These are phyloP conservation scores for Hsuehochloa calcarea DNA, from an alignment of 176 grass and related monocot genomes.

Conservation along the genomic window DNA sequence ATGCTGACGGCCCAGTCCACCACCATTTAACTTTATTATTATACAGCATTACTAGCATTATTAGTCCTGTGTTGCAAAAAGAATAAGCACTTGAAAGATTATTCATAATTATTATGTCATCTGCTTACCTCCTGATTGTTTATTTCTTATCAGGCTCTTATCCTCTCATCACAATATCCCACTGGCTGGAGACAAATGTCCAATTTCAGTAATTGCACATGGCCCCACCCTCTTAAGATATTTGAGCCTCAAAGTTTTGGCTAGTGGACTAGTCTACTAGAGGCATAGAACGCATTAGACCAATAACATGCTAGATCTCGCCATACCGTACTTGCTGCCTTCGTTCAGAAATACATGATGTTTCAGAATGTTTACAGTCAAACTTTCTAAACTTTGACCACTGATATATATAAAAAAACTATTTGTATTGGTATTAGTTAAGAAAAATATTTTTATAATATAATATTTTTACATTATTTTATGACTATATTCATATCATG, in stretches of 20 bases:
- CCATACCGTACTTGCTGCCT: slow-evolving; percentile 1
- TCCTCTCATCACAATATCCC: slow-evolving; percentile 15
- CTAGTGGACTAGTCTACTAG: not conserved
- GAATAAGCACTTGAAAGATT: not conserved
- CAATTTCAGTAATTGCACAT: not conserved
- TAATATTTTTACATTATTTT: too few species aligned
- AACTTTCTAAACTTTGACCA: too few species aligned
- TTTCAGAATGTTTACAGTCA: too few species aligned
- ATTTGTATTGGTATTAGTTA: too few species aligned
- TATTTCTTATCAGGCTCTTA: slow-evolving; percentile 15
- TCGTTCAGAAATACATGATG: too few species aligned
- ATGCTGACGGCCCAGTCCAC: not conserved
- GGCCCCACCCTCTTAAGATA: not conserved
- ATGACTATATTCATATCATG: too few species aligned
- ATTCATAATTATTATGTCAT: not conserved
- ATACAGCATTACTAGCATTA: not conserved
- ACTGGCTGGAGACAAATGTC: slow-evolving; percentile 12
- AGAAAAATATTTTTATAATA: too few species aligned
- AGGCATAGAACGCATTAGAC: not conserved
- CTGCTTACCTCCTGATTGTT: not conserved
- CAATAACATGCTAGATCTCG: slow-evolving; percentile 28
- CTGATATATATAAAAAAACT: too few species aligned
- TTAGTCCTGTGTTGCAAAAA: slow-evolving; percentile 9
- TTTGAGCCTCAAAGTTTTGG: not conserved
- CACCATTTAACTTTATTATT: not conserved